Percentiles rank a stretch among this genome's conserved stretches.
phyloP scores from a whole-genome alignment of 2,329 filamentous ascomycete species.

The Triangularia setosa region DNA sequence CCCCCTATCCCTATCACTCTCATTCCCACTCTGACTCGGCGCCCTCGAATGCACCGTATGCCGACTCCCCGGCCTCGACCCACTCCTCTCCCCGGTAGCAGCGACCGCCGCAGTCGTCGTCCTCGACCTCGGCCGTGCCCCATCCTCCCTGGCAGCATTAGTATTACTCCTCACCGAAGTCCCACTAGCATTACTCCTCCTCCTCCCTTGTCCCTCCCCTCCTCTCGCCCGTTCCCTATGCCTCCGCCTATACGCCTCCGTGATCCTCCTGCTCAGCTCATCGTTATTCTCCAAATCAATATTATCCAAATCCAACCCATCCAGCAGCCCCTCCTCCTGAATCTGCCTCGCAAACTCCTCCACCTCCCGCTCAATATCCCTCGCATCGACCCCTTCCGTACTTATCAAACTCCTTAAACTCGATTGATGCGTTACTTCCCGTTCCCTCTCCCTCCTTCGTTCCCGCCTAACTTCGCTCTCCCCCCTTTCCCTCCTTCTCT shows the following conservation, averaged over 20 bases:
- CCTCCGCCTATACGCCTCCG: slow-evolving; percentile 76
- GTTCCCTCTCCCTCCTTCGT: slow-evolving; percentile 41
- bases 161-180: slow-evolving; percentile 28
- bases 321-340: slow-evolving; percentile 64
- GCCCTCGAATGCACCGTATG: slow-evolving; percentile 44
- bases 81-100: slow-evolving; percentile 27
- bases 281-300: slow-evolving; percentile 82
- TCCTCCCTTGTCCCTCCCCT: slow-evolving; percentile 44
- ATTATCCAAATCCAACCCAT: slow-evolving; percentile 84
- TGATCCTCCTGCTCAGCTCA: slow-evolving; percentile 84
- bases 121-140: slow-evolving; percentile 27
- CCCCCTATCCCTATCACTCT: slow-evolving; percentile 36
- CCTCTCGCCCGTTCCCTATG: slow-evolving; percentile 60
- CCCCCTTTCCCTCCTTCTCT: slow-evolving; percentile 32
- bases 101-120: slow-evolving; percentile 23
- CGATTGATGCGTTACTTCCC: slow-evolving; percentile 80
- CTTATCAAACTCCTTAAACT: slow-evolving; percentile 83
- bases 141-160: slow-evolving; percentile 35
- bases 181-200: slow-evolving; percentile 43
- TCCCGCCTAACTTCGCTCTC: slow-evolving; percentile 36
- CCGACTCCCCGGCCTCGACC: slow-evolving; percentile 29
- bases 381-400: slow-evolving; percentile 69
- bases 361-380: slow-evolving; percentile 82
- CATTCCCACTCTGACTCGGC: slow-evolving; percentile 34
- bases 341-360: slow-evolving; percentile 83